These are phyloP conservation scores for Leccinum boreale DNA, from an alignment of 768 basidiomycete species.

Conservation along the genomic window DNA sequence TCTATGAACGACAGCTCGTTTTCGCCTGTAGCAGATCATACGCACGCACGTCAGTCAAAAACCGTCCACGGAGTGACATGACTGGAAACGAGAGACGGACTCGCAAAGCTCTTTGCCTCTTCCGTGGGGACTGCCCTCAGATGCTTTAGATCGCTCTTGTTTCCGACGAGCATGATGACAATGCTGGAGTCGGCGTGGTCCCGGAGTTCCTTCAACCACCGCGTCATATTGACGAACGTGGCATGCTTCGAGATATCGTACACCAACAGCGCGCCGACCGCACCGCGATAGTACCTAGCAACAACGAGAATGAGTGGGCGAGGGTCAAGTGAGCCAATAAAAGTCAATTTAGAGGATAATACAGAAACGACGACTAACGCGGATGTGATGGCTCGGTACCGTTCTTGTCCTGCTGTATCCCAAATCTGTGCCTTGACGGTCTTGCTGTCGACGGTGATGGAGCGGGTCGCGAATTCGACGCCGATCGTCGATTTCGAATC, in stretches of 20 bases:
- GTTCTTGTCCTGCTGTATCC: conserved; percentile 99
- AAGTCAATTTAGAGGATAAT: not conserved
- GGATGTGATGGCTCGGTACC: conserved; percentile 96
- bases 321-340: conserved; percentile 1
- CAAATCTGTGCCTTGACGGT: conserved; percentile 98
- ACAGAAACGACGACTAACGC: conserved; percentile 54
- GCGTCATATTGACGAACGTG: conserved; percentile 89
- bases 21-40: conserved; percentile 57
- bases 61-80: not conserved
- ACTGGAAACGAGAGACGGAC: conserved; percentile 44
- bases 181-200: conserved; percentile 94
- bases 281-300: conserved; percentile 91
- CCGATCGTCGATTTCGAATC: conserved; percentile 99
- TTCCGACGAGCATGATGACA: conserved; percentile 94
- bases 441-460: conserved; percentile 94
- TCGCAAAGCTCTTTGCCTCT: conserved; percentile 88
- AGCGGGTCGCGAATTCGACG: conserved; percentile 97
- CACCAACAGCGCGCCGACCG: conserved; percentile 87
- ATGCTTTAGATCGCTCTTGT: conserved; percentile 99
- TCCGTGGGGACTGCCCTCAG: conserved; percentile 95
- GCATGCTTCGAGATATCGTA: conserved; percentile 94
- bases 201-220: conserved; percentile 96
- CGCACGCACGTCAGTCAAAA: not conserved
- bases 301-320: no score
- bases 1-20: conserved; percentile 94